Evolutionary conservation across 78 protist genomes (phyloP), one percentile per base, ranked within the genome.

Genomic region (Chrysochromulina parva): DNA sequence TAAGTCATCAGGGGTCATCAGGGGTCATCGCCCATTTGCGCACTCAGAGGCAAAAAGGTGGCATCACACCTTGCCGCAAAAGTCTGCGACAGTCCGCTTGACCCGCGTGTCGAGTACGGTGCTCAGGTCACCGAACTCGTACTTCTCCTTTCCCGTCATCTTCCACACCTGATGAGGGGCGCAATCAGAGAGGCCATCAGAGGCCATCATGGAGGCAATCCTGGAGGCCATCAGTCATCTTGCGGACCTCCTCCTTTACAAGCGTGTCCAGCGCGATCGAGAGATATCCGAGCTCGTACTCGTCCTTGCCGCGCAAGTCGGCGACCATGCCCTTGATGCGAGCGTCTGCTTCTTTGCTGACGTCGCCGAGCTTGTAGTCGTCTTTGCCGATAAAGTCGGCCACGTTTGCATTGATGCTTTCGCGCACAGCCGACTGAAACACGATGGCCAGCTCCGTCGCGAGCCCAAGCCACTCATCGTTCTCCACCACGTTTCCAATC

Each of bases 281-380:
- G 28, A 78, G 60, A 52, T 78, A 57, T 0, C 85, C 85, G 47
- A 78, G 85, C 59, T 78, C 85, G 59, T 78, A 78, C 85, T 78
- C 60, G 11, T 78, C 85, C 85, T 78, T 78, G 22, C 28, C 58
- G 28, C 85, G 85, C 85, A 78, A 5, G 28, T 52, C 2, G 48
- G 85, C 85, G 38, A 80, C 86, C 62, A 17, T 62, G 14, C 5
- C 86, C 62, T 80, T 80, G 66, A 80, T 54, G 19, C 86, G 9
- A 0, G 62, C 60, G 86, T 80, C 86, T 1, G 26, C 50, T 62
- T 80, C 86, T 11, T 80, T 80, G 57, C 24, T 9, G 24, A 80
- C 14, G 62, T 80, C 86, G 24, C 86, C 86, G 38, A 80, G 0
- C 86, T 80, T 80, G 86, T 80, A 80, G 19, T 54, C 38, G 38